These are phyloP conservation scores for Linnemannia zychae DNA, from an alignment of 192 early-diverging fungal species.

Conservation along the genomic window DNA sequence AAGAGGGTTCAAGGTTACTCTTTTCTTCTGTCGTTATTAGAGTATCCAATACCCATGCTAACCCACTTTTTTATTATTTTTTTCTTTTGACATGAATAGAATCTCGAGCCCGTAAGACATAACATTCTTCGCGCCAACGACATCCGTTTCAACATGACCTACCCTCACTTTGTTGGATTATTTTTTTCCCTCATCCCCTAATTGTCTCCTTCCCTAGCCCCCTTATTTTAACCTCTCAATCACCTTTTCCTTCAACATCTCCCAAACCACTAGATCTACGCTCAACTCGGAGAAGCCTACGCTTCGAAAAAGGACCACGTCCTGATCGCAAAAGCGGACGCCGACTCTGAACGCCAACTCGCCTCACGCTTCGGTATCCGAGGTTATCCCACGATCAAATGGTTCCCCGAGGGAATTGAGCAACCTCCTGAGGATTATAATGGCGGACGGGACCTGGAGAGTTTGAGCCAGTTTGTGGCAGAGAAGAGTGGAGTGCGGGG, in stretches of 20 bases:
- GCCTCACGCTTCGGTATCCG: constrained; percentile 79
- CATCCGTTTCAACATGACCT: no score
- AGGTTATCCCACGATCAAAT: constrained; percentile 93
- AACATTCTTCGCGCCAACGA: no score
- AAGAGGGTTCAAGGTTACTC: no score
- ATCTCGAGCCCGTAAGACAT: constrained; percentile 61
- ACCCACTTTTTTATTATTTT: not conserved
- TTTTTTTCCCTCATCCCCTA: not conserved
- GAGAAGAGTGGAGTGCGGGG: constrained; percentile 76
- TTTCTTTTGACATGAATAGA: constrained; percentile 7
- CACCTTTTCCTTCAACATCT: not conserved
- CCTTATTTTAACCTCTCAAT: no score
- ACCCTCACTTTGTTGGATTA: no score
- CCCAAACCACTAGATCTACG: constrained; percentile 66
- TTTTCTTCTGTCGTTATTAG: no score
- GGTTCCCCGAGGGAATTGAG: constrained; percentile 85
- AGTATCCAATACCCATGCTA: no score
- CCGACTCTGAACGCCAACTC: constrained; percentile 83
- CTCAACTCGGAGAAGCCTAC: constrained; percentile 83
- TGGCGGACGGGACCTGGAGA: constrained; percentile 83
- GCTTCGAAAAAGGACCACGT: constrained; percentile 73
- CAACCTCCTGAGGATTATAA: constrained; percentile 79
- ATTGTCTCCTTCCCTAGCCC: no score
- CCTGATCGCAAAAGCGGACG: constrained; percentile 91
- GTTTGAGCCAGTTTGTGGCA: constrained; percentile 76